phyloP scores from a whole-genome alignment of 1,284 basidiomycete species.

The Cutaneotrichosporon spelunceum region DNA sequence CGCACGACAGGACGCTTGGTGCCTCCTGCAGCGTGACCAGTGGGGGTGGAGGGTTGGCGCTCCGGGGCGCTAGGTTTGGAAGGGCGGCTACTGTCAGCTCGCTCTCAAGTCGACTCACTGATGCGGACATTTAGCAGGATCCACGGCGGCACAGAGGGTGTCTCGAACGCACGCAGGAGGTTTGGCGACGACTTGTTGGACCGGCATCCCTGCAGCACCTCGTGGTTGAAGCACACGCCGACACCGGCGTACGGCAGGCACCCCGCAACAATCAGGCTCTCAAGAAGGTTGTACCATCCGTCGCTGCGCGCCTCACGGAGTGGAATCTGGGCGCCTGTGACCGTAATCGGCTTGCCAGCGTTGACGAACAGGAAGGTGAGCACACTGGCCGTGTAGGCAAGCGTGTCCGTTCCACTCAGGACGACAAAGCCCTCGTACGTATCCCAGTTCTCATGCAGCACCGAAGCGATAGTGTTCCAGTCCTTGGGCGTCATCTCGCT shows the following conservation, averaged over 20 bases:
- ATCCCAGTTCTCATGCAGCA: constrained; percentile 46
- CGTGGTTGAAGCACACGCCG: constrained; percentile 46
- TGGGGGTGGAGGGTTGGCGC: constrained; percentile 25
- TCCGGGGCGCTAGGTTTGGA: constrained; percentile 25
- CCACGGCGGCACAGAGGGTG: constrained; percentile 41
- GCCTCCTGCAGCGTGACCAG: constrained; percentile 34
- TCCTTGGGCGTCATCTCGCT: constrained; percentile 48
- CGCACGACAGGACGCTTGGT: constrained; percentile 36
- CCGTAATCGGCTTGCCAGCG: constrained; percentile 46
- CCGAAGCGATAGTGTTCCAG: constrained; percentile 45
- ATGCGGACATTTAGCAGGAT: constrained; percentile 49
- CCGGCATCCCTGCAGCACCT: constrained; percentile 36
- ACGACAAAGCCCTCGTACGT: constrained; percentile 47
- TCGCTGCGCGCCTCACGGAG: constrained; percentile 43
- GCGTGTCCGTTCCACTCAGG: constrained; percentile 47
- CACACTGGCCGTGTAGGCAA: constrained; percentile 47
- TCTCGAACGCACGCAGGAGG: constrained; percentile 41
- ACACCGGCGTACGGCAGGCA: constrained; percentile 45
- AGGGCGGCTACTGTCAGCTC: constrained; percentile 21
- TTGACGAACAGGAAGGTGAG: constrained; percentile 45
- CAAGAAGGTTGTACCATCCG: constrained; percentile 48
- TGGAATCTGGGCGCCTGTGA: constrained; percentile 49
- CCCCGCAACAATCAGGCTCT: constrained; percentile 43
- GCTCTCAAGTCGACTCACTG: constrained; percentile 30
- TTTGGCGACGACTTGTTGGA: constrained; percentile 45